Base-by-base conservation (phyloP, 495 filamentous ascomycete species). In the Neurospora sp. region DNA sequence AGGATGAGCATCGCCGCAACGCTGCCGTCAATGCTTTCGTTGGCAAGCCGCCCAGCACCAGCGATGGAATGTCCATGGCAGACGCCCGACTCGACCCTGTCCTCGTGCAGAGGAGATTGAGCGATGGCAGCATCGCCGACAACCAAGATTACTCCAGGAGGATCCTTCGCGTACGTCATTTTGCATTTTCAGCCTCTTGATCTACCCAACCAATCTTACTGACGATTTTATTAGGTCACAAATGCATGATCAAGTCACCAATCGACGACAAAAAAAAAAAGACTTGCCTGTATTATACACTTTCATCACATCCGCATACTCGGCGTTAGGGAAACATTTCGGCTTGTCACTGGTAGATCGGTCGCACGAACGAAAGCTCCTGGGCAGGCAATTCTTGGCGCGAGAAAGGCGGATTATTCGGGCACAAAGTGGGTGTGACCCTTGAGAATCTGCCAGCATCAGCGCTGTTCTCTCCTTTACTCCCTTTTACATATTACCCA, bases 71-170 rank as follows among this genome's bases (percentile, higher is more conserved):
- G 40, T 91, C 91, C 38, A 89, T 91, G 84, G 86, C 86, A 11
- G 94, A 98, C 81, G 91, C 92, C 61, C 89, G 96, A 31, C 91
- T 98, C 73, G 96, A 99, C 75, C 93, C 95, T 31, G 89, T 91
- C 69, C 92, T 97, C 90, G 89, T 89, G 72, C 89, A 96, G 75
- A 86, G 94, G 78, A 89, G 96, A 80, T 90, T 95, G 84, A 98
- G 96, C 82, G 93, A 95, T 81, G 96, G 95, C 76, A 98, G 95
- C 83, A 98, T 99, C 79, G 95, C 94, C 76, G 96, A 99, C 80
- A 96, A 97, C 82, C 89, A 96, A 80, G 96, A 98, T 82, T 99
- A 98, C 83, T 98, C 96, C 72, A 89, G 96, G 81, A 91, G 92
- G 78, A 97, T 99, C 81, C 86, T 99, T 79, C 93, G 96, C 89